phyloP scores from a whole-genome alignment of 352 stramenopile species.

The Hyaloperonospora arabidopsidis region DNA sequence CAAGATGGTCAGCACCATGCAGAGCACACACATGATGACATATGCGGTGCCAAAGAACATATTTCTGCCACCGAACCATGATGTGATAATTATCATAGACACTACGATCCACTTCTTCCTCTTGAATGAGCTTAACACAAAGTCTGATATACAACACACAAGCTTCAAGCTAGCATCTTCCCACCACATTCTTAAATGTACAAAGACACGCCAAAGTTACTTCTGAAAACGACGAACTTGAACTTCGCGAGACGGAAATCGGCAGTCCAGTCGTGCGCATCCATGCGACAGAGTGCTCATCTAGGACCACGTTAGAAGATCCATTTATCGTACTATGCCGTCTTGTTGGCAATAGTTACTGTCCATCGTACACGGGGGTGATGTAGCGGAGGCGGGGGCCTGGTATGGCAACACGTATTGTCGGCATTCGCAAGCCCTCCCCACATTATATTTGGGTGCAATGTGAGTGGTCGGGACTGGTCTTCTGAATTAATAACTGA shows the following conservation, averaged over 20 bases:
- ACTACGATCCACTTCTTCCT: slow-evolving; percentile 96
- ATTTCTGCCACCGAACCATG: slow-evolving; percentile 95
- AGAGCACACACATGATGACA: slow-evolving; percentile 92
- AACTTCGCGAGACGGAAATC: slow-evolving; percentile 93
- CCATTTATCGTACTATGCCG: slow-evolving; percentile 64
- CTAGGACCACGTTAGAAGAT: slow-evolving; percentile 84
- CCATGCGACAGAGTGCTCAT: slow-evolving; percentile 99
- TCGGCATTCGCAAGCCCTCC: slow-evolving; percentile 27
- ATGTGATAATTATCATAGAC: slow-evolving; percentile 91
- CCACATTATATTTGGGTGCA: slow-evolving; percentile 87
- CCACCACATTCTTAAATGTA: not conserved
- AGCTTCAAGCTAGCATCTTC: slow-evolving; percentile 1
- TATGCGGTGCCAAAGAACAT: slow-evolving; percentile 93
- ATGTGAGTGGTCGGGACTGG: too few relatives aligned
- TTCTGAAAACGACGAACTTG: slow-evolving; percentile 89
- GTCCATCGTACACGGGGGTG: slow-evolving; percentile 52
- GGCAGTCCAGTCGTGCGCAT: slow-evolving; percentile 96
- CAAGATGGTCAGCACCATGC: slow-evolving; percentile 87
- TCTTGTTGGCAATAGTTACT: slow-evolving; percentile 61
- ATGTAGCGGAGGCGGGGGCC: slow-evolving; percentile 70
- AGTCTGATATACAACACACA: slow-evolving; percentile 72
- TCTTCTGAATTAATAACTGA: too few relatives aligned
- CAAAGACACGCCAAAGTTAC: slow-evolving; percentile 36
- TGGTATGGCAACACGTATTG: slow-evolving; percentile 70
- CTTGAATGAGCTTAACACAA: slow-evolving; percentile 90